Conservation (phyloP, 768 basidiomycete species). For the Tricholoma sp. region DNA sequence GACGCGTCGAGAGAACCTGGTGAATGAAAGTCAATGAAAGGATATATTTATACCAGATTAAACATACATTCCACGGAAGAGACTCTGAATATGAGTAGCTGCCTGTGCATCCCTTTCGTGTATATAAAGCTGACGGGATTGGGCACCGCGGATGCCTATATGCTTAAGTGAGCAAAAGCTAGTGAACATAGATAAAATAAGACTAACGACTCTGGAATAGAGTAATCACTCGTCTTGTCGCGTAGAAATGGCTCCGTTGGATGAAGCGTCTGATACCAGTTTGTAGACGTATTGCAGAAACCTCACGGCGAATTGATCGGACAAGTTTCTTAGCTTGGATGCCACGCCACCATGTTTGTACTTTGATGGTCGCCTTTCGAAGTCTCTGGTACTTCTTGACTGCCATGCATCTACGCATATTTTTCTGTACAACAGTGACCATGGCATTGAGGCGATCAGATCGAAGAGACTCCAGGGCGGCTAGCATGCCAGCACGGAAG, state of each 20-base stretch:
- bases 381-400: conserved; percentile 72
- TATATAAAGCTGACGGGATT: conserved; percentile 56
- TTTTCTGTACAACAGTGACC: conserved; percentile 97
- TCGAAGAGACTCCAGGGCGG: conserved; percentile 87
- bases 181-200: background rate
- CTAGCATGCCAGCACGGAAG: conserved; percentile 98
- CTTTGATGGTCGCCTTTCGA: conserved; percentile 68
- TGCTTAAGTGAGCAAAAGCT: background rate
- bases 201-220: conserved; percentile 83
- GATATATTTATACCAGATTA: conserved; percentile 2
- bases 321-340: conserved; percentile 71
- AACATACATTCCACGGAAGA: conserved; percentile 86
- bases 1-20: conserved; percentile 48
- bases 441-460: conserved; percentile 84
- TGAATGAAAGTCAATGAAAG: background rate
- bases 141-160: conserved; percentile 75
- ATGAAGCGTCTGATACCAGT: conserved; percentile 64
- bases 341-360: conserved; percentile 96
- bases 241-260: conserved; percentile 66
- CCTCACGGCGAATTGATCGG: conserved; percentile 64
- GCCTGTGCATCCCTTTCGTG: conserved; percentile 55
- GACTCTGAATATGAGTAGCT: conserved; percentile 70
- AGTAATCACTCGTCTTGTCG: conserved; percentile 56
- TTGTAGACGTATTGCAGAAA: conserved; percentile 75
- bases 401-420: conserved; percentile 84